Evolutionary conservation across 345 rosid species (phyloP), one percentile per base, ranked within the genome.

Genomic region (Citrus maxima): DNA sequence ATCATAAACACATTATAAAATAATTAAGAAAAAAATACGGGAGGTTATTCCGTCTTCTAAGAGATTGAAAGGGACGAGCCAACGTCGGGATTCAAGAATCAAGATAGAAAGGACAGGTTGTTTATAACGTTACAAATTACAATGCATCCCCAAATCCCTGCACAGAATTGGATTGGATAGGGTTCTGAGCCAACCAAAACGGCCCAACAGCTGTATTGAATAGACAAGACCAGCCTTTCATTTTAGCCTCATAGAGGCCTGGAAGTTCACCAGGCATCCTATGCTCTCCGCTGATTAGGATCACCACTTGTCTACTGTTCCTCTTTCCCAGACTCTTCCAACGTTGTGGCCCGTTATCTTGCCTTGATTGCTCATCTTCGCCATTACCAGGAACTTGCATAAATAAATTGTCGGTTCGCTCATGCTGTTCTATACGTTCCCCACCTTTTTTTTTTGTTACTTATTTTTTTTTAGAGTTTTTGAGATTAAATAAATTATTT

Each of bases 371-470:
- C 13, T 46, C 4, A 10, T 3, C 14, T 7, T 63, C 67, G 8
- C 35, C 67, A 4, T 9, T 1, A 38, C 42, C 42, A 38, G 42
- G 42, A 40, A 40, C 13, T 2, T 40, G 13, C 46, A 2, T 2
- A 2, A 40, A 9, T 10, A 40, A 9, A 40, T 40, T 40, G 13
- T 40, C 46, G 46, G 46, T 38, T 38, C 42, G 10, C 42, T 38
- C 6, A 8, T 38, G 42, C 0, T 38, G 42, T 38, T 38, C 10
- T 8, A 8, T 8, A 38, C 2, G 2, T 38, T 0, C 9, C 1
- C 38, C 1, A 1, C 1, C 6, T 1, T 0, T 38, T 2, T 38
- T 0, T 38, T 10, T 40, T 0, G 13, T 10, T 40, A 2, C 0
- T 40, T 40, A 2, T 0, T 40, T 40, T 7, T 38, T 40, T 40